Percentiles rank a stretch among this genome's conserved stretches.
phyloP scores from a whole-genome alignment of 192 early-diverging fungal species.

The Dissophora ornata region DNA sequence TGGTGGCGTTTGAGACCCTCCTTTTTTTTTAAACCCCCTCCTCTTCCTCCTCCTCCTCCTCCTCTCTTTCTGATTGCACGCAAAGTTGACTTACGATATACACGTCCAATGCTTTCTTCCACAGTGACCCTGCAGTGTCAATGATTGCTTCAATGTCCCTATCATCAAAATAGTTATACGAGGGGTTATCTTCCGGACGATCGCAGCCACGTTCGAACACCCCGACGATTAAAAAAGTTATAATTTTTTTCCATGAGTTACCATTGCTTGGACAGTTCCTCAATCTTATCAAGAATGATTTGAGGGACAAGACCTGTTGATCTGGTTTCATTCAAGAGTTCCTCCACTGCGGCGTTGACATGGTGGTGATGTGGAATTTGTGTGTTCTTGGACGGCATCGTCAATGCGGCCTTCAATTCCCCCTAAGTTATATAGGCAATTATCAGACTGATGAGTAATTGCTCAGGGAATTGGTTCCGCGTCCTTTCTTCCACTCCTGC shows the following conservation, averaged over 20 bases:
- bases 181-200: too few species aligned
- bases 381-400: conserved; percentile 36
- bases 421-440: conserved; percentile 13
- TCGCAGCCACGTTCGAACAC: too few species aligned
- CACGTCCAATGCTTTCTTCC: conserved; percentile 35
- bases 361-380: conserved; percentile 17
- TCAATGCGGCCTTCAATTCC: conserved; percentile 17
- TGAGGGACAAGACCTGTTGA: conserved; percentile 37
- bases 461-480: too few species aligned
- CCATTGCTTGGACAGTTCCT: conserved; percentile 41
- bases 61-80: too few species aligned
- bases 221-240: too few species aligned
- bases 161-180: too few species aligned
- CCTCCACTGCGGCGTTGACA: conserved; percentile 18
- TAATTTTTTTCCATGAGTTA: too few species aligned
- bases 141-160: conserved; percentile 35
- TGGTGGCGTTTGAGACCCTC: too few species aligned
- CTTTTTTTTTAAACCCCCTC: conserved; percentile 5
- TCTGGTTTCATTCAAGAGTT: conserved; percentile 12
- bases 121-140: conserved; percentile 7
- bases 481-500: too few species aligned
- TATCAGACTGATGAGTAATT: not conserved
- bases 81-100: conserved; percentile 19
- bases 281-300: conserved; percentile 32
- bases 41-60: too few species aligned